Evolutionary conservation across 2,329 filamentous ascomycete genomes (phyloP).

Genomic region (Drechmeria coniospora): DNA sequence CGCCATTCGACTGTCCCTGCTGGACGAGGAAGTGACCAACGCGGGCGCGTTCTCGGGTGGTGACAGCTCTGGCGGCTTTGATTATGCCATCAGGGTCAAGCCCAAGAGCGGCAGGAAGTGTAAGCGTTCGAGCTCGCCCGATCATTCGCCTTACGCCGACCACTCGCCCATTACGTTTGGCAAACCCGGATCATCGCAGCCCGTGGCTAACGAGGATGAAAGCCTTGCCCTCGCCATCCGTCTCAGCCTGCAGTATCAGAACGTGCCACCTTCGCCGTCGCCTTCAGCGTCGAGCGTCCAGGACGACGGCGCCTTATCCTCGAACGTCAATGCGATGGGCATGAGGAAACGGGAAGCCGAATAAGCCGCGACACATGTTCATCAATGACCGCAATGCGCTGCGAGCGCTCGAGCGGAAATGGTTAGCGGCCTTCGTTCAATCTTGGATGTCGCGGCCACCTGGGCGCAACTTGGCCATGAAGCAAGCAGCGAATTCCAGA

Average conservation of each 20-base stretch:
- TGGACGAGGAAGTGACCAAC: conserved; percentile 39
- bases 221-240: conserved; percentile 45
- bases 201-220: conserved; percentile 24
- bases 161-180: conserved; percentile 18
- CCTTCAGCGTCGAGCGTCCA: no score
- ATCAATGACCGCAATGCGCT: no score
- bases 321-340: no score
- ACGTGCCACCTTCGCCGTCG: conserved; percentile 12
- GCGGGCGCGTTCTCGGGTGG: conserved; percentile 27
- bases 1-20: conserved; percentile 44
- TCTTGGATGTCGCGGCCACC: no score
- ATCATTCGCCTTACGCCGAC: conserved; percentile 19
- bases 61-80: conserved; percentile 31
- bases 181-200: conserved; percentile 7
- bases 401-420: no score
- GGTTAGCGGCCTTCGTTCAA: no score
- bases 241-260: conserved; percentile 42
- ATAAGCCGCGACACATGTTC: no score
- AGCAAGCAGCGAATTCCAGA: no score
- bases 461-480: no score
- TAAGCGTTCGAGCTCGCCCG: conserved; percentile 18
- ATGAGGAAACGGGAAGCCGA: conserved; percentile 29
- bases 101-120: conserved; percentile 23
- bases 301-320: no score
- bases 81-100: conserved; percentile 36